phyloP scores from a whole-genome alignment of 768 basidiomycete genomes.

The Russula compacta region DNA sequence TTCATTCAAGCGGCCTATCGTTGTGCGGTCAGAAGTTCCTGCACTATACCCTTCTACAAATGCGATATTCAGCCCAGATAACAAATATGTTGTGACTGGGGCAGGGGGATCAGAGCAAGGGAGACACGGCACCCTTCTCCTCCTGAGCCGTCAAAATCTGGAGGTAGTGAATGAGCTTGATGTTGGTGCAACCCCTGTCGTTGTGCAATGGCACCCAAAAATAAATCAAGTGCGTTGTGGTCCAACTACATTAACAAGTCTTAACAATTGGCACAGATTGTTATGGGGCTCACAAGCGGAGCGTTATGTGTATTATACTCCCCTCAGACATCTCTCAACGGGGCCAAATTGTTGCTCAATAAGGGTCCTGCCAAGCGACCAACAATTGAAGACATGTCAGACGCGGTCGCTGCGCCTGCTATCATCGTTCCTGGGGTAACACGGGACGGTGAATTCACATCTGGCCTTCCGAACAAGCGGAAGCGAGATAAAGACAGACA shows the following conservation, averaged over 20 bases:
- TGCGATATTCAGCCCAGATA: constrained; percentile 91
- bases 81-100: constrained; percentile 82
- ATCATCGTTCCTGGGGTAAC: constrained; percentile 90
- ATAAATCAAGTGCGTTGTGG: constrained; percentile 82
- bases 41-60: constrained; percentile 91
- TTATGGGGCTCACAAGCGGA: constrained; percentile 82
- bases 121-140: constrained; percentile 59
- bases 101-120: constrained; percentile 59
- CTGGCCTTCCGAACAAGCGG: constrained; percentile 58
- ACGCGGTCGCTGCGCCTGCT: constrained; percentile 73
- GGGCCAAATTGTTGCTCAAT: constrained; percentile 80
- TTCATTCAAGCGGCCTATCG: constrained; percentile 82
- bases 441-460: constrained; percentile 62
- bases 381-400: constrained; percentile 82
- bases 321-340: constrained; percentile 80
- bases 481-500: constrained; percentile 82
- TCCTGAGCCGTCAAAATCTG: constrained; percentile 62
- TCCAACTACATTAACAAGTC: not conserved
- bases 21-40: constrained; percentile 49
- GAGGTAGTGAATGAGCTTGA: constrained; percentile 58
- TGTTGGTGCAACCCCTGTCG: constrained; percentile 75
- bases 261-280: constrained; percentile 45
- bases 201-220: constrained; percentile 89
- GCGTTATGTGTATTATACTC: constrained; percentile 89
- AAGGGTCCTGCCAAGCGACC: constrained; percentile 80